Conservation (phyloP, 2,329 filamentous ascomycete species). For the Leptographium wingfieldii region DNA sequence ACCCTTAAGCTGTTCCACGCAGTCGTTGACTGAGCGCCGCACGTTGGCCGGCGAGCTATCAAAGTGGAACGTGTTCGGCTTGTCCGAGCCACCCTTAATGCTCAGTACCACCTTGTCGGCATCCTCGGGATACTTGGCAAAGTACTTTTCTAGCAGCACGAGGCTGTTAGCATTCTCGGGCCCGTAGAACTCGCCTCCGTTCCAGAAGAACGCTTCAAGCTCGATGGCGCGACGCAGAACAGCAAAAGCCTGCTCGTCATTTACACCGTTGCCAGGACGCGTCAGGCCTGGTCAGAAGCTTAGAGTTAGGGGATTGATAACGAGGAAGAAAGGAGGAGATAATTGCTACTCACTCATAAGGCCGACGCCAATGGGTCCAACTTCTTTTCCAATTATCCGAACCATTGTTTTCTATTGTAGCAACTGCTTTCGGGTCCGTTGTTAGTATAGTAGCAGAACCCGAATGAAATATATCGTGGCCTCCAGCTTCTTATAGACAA, state of each 20-base stretch:
- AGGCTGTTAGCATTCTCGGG: constrained; percentile 42
- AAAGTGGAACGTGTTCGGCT: constrained; percentile 17
- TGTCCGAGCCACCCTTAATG: constrained; percentile 42
- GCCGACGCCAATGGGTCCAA: constrained; percentile 18
- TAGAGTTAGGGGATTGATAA: not conserved
- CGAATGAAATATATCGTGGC: not conserved
- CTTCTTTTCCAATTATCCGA: constrained; percentile 16
- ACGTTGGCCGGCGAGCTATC: constrained; percentile 42
- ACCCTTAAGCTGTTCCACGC: constrained; percentile 36
- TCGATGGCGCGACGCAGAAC: constrained; percentile 41
- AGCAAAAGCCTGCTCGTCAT: constrained; percentile 37
- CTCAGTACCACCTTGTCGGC: constrained; percentile 47
- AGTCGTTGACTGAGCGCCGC: constrained; percentile 45
- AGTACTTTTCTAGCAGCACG: constrained; percentile 48
- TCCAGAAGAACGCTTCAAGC: constrained; percentile 39
- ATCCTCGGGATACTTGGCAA: constrained; percentile 50
- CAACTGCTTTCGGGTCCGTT: not conserved
- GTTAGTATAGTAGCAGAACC: not conserved
- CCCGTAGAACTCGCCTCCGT: constrained; percentile 55
- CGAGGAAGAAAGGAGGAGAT: not conserved
- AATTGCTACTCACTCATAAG: constrained; percentile 15
- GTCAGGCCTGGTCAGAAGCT: constrained; percentile 24
- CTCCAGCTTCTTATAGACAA: not conserved
- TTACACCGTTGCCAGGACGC: constrained; percentile 25
- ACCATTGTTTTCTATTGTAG: constrained; percentile 12